Evolutionary conservation across 2,329 filamentous ascomycete species (phyloP).

Genomic region (Fusarium abutilonis): DNA sequence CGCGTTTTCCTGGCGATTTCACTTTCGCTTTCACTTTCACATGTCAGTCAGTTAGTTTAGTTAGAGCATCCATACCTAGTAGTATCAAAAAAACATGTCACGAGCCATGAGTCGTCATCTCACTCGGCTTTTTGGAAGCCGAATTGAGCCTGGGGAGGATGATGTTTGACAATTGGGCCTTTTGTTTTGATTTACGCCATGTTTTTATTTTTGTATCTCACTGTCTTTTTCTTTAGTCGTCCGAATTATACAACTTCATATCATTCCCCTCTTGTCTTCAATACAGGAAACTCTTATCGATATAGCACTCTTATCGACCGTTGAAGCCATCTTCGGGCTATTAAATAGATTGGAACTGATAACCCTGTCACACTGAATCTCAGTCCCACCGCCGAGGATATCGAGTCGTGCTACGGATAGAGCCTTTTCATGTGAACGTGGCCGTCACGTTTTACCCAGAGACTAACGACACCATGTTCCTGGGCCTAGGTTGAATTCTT

Average conservation of each 20-base stretch:
- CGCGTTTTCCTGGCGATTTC: slow-evolving; percentile 16
- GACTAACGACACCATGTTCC: slow-evolving; percentile 33
- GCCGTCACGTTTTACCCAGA: slow-evolving; percentile 18
- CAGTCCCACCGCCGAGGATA: slow-evolving; percentile 32
- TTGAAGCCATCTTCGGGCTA: slow-evolving; percentile 1
- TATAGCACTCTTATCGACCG: neutral
- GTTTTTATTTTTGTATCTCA: neutral
- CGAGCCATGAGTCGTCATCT: slow-evolving; percentile 40
- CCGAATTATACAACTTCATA: neutral
- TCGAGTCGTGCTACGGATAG: slow-evolving; percentile 14
- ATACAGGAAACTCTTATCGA: neutral
- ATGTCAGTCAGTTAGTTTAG: slow-evolving; percentile 30
- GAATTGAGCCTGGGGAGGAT: slow-evolving; percentile 27
- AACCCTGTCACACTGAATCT: slow-evolving; percentile 15
- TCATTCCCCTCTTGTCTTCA: neutral
- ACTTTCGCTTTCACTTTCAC: slow-evolving; percentile 41
- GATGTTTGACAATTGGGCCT: slow-evolving; percentile 10
- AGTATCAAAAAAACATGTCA: slow-evolving; percentile 27
- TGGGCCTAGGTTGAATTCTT: slow-evolving; percentile 21
- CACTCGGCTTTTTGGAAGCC: slow-evolving; percentile 33
- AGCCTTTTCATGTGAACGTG: slow-evolving; percentile 42
- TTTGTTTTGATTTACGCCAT: neutral
- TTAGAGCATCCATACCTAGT: neutral
- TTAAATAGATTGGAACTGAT: neutral
- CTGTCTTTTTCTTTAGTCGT: neutral